These are phyloP conservation scores for Candida lessepsii DNA, from an alignment of 805 yeast genomes.

Conservation along the genomic window DNA sequence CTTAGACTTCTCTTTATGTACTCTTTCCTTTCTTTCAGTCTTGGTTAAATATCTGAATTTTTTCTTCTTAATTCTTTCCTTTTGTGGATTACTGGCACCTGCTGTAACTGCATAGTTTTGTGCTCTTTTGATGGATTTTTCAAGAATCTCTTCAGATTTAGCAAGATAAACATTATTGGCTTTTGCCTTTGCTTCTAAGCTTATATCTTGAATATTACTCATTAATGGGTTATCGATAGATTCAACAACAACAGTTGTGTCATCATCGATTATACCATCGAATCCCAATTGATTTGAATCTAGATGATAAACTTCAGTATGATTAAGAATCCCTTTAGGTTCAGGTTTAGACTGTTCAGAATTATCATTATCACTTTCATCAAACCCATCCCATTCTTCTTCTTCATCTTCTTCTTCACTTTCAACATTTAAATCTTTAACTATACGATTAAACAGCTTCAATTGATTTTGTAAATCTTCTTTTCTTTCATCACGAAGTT, in stretches of 20 bases:
- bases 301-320: slow-evolving; percentile 37
- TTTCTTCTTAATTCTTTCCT: slow-evolving; percentile 37
- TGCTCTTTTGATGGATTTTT: slow-evolving; percentile 74
- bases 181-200: slow-evolving; percentile 48
- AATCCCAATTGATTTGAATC: slow-evolving; percentile 21
- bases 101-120: slow-evolving; percentile 72
- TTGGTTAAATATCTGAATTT: slow-evolving; percentile 88
- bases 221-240: slow-evolving; percentile 45
- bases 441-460: slow-evolving; percentile 51
- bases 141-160: slow-evolving; percentile 65
- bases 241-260: slow-evolving; percentile 43
- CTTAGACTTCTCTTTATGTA: slow-evolving; percentile 29
- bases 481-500: slow-evolving; percentile 68
- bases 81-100: slow-evolving; percentile 46
- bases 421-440: slow-evolving; percentile 25
- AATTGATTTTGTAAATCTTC: slow-evolving; percentile 63
- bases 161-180: slow-evolving; percentile 70
- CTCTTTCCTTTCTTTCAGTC: slow-evolving; percentile 61
- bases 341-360: slow-evolving; percentile 12
- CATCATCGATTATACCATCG: slow-evolving; percentile 44
- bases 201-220: slow-evolving; percentile 30
- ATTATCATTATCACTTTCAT: slow-evolving; percentile 17
- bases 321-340: slow-evolving; percentile 45
- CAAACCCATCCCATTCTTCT: slow-evolving; percentile 45
- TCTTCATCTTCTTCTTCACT: slow-evolving; percentile 20